Conservation (phyloP, 805 yeast genomes). For the Hagleromyces aurorensis region DNA sequence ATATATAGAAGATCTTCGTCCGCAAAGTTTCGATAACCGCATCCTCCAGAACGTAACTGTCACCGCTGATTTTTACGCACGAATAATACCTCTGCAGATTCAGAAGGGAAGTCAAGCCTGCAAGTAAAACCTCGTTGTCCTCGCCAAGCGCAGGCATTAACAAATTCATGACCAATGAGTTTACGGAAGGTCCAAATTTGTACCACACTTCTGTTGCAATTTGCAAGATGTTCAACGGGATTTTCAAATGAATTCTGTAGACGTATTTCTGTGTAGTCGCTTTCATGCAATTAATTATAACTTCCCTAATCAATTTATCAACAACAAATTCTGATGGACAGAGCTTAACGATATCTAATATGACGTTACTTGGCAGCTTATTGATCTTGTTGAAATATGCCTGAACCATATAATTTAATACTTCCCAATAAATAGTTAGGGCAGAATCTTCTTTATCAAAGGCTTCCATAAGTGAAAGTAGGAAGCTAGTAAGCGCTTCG, state of each 20-base stretch:
- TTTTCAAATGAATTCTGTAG: constrained; percentile 1
- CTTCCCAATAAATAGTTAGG: constrained; percentile 7
- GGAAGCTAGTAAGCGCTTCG: neutral
- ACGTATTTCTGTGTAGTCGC: constrained; percentile 1
- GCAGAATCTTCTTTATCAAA: constrained; percentile 1
- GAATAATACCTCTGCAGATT: constrained; percentile 1
- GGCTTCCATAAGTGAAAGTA: constrained; percentile 7
- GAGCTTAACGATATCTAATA: constrained; percentile 4
- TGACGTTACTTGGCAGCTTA: constrained; percentile 3
- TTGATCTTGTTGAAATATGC: constrained; percentile 5
- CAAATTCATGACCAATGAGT: constrained; percentile 2
- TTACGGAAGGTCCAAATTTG: constrained; percentile 7
- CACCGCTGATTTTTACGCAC: constrained; percentile 5
- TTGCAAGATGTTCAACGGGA: constrained; percentile 3
- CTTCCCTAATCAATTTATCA: constrained; percentile 2
- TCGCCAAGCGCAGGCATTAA: constrained; percentile 5
- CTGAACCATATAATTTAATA: constrained; percentile 6
- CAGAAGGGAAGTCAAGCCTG: no score
- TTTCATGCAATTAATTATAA: constrained; percentile 2
- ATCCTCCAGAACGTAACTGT: neutral
- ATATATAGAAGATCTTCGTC: constrained; percentile 1
- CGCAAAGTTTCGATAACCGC: neutral
- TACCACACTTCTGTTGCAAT: constrained; percentile 14
- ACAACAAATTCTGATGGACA: constrained; percentile 2
- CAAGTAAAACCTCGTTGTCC: no score